A percentile compares a stretch with the other conserved stretches of the same genome.
phyloP scores from a whole-genome alignment of 2,329 filamentous ascomycete genomes.

The Xylaria sp. region DNA sequence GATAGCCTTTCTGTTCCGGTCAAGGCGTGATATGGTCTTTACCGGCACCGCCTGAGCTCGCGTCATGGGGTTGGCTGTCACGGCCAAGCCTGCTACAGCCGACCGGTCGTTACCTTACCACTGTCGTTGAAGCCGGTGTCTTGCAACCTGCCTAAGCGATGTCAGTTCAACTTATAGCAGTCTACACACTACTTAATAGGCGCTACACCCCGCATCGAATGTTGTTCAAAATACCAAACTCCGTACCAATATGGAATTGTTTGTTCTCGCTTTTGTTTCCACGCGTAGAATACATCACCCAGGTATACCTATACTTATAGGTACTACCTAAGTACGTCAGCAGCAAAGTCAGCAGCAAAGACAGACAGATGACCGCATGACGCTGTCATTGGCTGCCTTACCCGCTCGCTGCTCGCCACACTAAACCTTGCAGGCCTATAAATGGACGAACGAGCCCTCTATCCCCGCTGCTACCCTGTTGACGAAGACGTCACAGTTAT shows the following conservation, averaged over 20 bases:
- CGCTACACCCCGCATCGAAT: not conserved
- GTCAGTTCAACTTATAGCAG: too few relatives aligned
- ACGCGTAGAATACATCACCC: too few relatives aligned
- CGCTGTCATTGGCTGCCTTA: constrained; percentile 19
- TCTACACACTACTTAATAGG: not conserved
- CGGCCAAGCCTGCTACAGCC: not conserved
- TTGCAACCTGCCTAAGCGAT: too few relatives aligned
- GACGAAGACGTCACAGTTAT: constrained; percentile 11
- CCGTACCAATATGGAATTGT: not conserved
- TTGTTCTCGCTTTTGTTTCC: too few relatives aligned
- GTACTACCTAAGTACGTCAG: too few relatives aligned
- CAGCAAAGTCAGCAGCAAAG: too few relatives aligned
- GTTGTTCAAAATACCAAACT: not conserved
- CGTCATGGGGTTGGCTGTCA: not conserved
- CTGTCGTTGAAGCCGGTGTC: not conserved
- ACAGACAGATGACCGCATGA: not conserved
- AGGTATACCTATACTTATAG: too few relatives aligned
- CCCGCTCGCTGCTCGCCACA: not conserved
- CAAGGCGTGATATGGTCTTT: not conserved
- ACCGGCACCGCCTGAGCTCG: not conserved
- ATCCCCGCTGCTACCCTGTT: constrained; percentile 8
- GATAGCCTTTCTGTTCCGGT: not conserved
- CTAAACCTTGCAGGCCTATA: constrained; percentile 7
- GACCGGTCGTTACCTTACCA: not conserved
- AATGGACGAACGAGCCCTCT: not conserved